Conservation (phyloP, 2,329 filamentous ascomycete genomes). For the Arachnomyces sp. region DNA sequence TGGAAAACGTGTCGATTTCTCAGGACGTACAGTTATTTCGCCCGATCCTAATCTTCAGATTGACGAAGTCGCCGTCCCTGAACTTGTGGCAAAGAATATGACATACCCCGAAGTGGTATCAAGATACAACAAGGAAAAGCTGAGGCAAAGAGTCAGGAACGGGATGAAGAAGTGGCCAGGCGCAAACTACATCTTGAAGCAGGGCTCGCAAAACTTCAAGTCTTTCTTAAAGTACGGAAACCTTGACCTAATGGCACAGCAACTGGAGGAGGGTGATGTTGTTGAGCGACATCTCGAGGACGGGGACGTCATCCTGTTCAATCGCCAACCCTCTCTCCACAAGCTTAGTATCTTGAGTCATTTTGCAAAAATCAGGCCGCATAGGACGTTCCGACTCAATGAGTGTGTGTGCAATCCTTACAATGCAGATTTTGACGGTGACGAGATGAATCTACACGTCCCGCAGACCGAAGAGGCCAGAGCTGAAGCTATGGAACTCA, state of each 20-base stretch:
- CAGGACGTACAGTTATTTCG: constrained; percentile 92
- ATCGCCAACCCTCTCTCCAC: constrained; percentile 93
- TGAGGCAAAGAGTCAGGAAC: constrained; percentile 64
- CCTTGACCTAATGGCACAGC: constrained; percentile 60
- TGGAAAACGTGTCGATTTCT: constrained; percentile 97
- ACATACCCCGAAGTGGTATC: constrained; percentile 90
- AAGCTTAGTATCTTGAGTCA: constrained; percentile 98
- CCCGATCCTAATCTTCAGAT: constrained; percentile 91
- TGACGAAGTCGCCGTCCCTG: constrained; percentile 85
- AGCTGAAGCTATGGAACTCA: constrained; percentile 87
- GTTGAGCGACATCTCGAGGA: constrained; percentile 94
- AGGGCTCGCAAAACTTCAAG: constrained; percentile 57
- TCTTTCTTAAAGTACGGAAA: constrained; percentile 69
- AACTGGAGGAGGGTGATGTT: constrained; percentile 72
- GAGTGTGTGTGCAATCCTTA: constrained; percentile 98
- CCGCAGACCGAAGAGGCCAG: constrained; percentile 95
- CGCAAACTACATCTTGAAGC: constrained; percentile 71
- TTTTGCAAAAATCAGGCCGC: constrained; percentile 83
- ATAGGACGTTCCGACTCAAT: constrained; percentile 92
- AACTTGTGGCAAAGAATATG: constrained; percentile 88
- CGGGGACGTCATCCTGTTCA: constrained; percentile 93
- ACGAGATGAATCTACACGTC: constrained; percentile 98
- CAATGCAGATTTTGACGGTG: constrained; percentile 97
- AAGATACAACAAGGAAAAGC: constrained; percentile 73
- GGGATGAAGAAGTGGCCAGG: constrained; percentile 77